Evolutionary conservation across 768 basidiomycete genomes (phyloP).

Genomic region (Leccinum sublutescens): DNA sequence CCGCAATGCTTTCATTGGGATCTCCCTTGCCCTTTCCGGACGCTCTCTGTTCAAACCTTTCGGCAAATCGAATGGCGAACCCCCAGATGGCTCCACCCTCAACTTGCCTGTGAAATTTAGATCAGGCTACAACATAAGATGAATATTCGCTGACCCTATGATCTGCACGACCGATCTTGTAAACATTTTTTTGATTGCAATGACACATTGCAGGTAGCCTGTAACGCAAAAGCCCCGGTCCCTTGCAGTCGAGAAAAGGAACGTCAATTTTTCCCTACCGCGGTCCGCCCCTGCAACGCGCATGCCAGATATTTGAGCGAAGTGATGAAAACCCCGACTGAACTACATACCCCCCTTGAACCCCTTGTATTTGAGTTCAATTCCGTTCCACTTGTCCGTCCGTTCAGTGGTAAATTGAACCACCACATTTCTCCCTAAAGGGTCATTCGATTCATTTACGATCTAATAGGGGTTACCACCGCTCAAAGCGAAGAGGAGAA

Average conservation of each 20-base stretch:
- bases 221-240: constrained; percentile 18
- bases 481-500: no score
- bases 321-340: neutral
- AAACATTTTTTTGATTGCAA: constrained; percentile 8
- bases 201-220: constrained; percentile 21
- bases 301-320: neutral
- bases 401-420: constrained; percentile 17
- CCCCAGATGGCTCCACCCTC: constrained; percentile 22
- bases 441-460: constrained; percentile 12
- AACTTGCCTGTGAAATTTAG: constrained; percentile 5
- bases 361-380: constrained; percentile 13
- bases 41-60: constrained; percentile 14
- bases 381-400: constrained; percentile 5
- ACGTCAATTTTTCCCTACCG: constrained; percentile 6
- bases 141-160: constrained; percentile 16
- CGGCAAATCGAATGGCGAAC: neutral
- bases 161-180: neutral
- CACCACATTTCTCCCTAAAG: constrained; percentile 20
- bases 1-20: neutral
- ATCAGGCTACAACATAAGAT: neutral
- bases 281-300: constrained; percentile 17
- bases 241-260: constrained; percentile 23
- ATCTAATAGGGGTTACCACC: constrained; percentile 14
- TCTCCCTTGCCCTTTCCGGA: constrained; percentile 3
- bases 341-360: constrained; percentile 27